Conservation (phyloP, 345 rosid species). For the Psidium friedrichsthalianum region DNA sequence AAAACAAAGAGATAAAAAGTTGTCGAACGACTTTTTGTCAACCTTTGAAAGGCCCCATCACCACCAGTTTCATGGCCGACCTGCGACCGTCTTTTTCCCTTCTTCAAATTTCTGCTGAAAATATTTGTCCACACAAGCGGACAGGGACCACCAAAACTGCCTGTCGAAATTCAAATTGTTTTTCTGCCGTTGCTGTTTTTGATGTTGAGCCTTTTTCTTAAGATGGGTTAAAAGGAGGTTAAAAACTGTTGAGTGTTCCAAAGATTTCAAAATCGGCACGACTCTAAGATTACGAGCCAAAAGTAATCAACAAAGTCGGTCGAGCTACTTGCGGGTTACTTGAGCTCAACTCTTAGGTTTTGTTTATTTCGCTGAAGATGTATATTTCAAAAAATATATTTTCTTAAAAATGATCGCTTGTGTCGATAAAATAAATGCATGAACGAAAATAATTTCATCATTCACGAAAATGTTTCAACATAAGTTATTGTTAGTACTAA, state of each 20-base stretch:
- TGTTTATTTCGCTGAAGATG: too few species aligned
- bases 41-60: not conserved
- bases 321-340: not conserved
- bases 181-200: not conserved
- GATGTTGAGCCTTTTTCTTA: not conserved
- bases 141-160: not conserved
- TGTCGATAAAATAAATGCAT: too few species aligned
- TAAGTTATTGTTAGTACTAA: too few species aligned
- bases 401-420: too few species aligned
- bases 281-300: not conserved
- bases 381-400: too few species aligned
- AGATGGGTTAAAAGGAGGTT: not conserved
- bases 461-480: too few species aligned
- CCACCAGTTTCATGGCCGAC: not conserved
- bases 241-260: not conserved
- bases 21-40: not conserved
- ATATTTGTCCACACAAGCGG: not conserved
- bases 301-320: not conserved
- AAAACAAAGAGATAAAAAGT: not conserved
- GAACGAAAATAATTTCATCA: too few species aligned
- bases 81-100: not conserved
- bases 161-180: not conserved
- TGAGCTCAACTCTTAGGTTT: not conserved
- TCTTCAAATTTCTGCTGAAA: not conserved
- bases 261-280: not conserved